A percentile compares a stretch with the other conserved stretches of the same genome.
Conservation (phyloP, 495 filamentous ascomycete species). For the Hypoxylon fragiforme region DNA sequence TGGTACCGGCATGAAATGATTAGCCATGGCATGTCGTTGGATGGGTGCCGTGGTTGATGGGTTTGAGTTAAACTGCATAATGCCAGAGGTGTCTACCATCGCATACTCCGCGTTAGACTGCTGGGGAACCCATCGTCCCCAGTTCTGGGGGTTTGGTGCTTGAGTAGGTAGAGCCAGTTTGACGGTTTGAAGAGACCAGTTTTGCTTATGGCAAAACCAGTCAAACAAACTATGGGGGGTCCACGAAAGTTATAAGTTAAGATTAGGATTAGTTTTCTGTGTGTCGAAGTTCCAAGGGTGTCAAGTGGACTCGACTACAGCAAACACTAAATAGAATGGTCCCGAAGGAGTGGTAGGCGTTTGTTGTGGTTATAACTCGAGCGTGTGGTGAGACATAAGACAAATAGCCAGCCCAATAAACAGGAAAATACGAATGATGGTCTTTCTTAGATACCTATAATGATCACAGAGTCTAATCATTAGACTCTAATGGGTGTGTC, state of each 20-base stretch:
- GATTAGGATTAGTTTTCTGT: neutral
- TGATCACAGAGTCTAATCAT: neutral
- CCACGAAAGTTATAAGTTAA: neutral
- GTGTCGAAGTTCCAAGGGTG: neutral
- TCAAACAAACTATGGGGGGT: no score
- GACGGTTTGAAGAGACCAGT: slow-evolving; percentile 14
- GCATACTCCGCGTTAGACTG: slow-evolving; percentile 39
- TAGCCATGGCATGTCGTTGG: slow-evolving; percentile 34
- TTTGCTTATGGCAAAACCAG: slow-evolving; percentile 24
- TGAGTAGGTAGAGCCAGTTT: slow-evolving; percentile 47
- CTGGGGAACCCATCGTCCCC: slow-evolving; percentile 50
- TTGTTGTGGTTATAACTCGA: no score
- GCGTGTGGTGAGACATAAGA: slow-evolving; percentile 12
- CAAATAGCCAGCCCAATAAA: slow-evolving; percentile 27
- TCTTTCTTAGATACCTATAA: slow-evolving; percentile 7
- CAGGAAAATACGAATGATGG: slow-evolving; percentile 7
- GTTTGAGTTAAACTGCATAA: slow-evolving; percentile 43
- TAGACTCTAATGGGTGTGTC: no score
- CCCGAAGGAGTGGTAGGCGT: no score
- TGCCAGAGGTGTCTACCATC: slow-evolving; percentile 39
- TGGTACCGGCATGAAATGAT: slow-evolving; percentile 38
- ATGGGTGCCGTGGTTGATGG: slow-evolving; percentile 32
- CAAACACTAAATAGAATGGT: no score
- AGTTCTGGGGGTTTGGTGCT: slow-evolving; percentile 36
- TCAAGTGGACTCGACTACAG: no score